Evolutionary conservation across 2,329 filamentous ascomycete genomes (phyloP), one percentile per base, ranked within the genome.

Genomic region (Neobulgaria alba): DNA sequence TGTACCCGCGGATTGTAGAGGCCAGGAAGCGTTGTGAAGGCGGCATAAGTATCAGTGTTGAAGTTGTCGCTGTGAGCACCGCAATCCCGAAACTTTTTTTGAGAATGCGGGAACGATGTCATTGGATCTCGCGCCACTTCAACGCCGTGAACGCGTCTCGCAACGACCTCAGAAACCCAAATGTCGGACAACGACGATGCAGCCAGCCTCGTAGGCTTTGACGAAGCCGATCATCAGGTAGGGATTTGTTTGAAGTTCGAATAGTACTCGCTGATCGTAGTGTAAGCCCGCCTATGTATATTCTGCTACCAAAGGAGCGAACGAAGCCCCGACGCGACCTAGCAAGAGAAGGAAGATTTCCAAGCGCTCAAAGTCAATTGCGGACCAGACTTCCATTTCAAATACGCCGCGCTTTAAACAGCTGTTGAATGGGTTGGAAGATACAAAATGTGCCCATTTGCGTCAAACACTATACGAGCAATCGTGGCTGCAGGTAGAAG

Each of bases 401-500:
- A 38, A 33, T 17, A 10, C 37, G 8, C 35, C 46, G 12, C 37
- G 53, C 2, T 82, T 77, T 43, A 65, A 69, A 15, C 63, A 69
- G 5, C 63, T 82, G 14, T 61, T 83, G 5, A 66, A 69, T 43
- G 76, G 75, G 3, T 56, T 61, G 0, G 79, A 83, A 59, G 63
- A 58, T 33, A 51, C 64, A 2, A 65, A 66, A 21, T 68, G 66
- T 39, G 67, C 73, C 16, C 58, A 58, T 5, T 61, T 77, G 38
- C 71, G 85, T 16, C 68, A 78, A 56, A 61, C 67, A 33, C 65
- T 76, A 3, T 90, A 79, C 59, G 64, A 76, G 37, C 61, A 69
- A 39, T 66, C 75, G 36, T 92, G 86, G 86, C 61, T 65, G 2
- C 63, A 68, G 29, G 74, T 85, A 50, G 73, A 86, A 46, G 59